Conservation (phyloP, 768 basidiomycete genomes). For the Auricularia auricula-judae region DNA sequence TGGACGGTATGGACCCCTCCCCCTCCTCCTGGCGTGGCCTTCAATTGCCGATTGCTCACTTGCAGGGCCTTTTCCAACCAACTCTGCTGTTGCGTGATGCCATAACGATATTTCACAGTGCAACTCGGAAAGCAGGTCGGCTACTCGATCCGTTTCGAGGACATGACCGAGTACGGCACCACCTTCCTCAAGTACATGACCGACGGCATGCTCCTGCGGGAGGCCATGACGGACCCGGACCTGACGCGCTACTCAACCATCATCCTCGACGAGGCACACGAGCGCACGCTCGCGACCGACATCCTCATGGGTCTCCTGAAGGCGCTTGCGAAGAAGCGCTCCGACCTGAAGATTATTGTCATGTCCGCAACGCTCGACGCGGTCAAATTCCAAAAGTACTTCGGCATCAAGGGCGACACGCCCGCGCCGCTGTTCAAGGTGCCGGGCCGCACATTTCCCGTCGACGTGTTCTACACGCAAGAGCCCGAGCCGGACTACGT, state of each 20-base stretch:
- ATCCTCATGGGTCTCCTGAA: slow-evolving; percentile 97
- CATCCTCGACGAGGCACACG: slow-evolving; percentile 98
- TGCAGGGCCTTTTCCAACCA: slow-evolving; percentile 3
- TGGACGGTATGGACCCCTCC: slow-evolving; percentile 64
- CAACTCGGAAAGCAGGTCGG: slow-evolving; percentile 90
- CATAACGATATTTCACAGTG: slow-evolving; percentile 34
- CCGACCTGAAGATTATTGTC: slow-evolving; percentile 92
- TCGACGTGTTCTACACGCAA: slow-evolving; percentile 90
- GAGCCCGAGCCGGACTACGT: slow-evolving; percentile 93
- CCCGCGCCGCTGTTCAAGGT: slow-evolving; percentile 79
- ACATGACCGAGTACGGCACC: slow-evolving; percentile 80
- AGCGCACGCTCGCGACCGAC: slow-evolving; percentile 94
- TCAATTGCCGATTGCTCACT: not conserved
- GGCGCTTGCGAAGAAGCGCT: slow-evolving; percentile 61
- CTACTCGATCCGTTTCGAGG: slow-evolving; percentile 97
- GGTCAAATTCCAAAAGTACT: slow-evolving; percentile 94
- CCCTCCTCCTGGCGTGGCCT: not conserved
- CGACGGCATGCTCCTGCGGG: slow-evolving; percentile 96
- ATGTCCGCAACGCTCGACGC: slow-evolving; percentile 99
- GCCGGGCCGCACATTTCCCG: slow-evolving; percentile 87
- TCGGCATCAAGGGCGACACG: slow-evolving; percentile 37
- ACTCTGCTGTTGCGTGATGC: not conserved
- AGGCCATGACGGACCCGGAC: slow-evolving; percentile 93
- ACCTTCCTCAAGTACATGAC: slow-evolving; percentile 99
- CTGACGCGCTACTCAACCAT: slow-evolving; percentile 90